Evolutionary conservation across 352 stramenopile genomes (phyloP), one percentile per base, ranked within the genome.

Genomic region (Phytophthora capsici): DNA sequence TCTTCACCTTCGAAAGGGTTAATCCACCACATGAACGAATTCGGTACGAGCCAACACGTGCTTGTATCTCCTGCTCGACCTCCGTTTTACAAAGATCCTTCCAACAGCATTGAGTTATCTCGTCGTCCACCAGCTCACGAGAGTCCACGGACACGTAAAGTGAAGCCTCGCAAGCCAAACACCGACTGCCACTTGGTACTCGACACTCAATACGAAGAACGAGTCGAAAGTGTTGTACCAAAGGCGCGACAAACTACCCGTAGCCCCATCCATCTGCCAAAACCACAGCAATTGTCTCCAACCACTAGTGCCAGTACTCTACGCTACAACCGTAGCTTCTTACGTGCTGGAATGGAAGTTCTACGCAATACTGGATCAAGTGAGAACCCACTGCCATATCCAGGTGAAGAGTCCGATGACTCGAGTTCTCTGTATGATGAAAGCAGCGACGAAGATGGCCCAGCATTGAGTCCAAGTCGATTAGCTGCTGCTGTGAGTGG

Each of bases 21-120:
- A 13, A 63, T 90, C 19, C 76, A 74, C 25, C 81, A 90, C 25
- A 73, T 85, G 55, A 92, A 92, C 61, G 81, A 90, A 55, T 90
- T 90, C 40, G 84, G 84, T 6, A 77, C 38, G 8, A 71, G 62
- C 1, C 81, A 92, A 37, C 71, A 83, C 47, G 71, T 92, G 12
- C 72, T 90, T 6, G 48, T 90, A 17, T 90, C 84, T 1, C 73
- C 84, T 1, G 65, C 77, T 6, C 83, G 80, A 14, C 73, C 84
- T 10, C 80, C 81, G 10, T 89, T 73, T 41, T 90, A 88, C 61
- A 44, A 41, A 25, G 49, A 73, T 37, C 30, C 7, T 54, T 1
- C 9, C 46, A 12, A 7, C 8, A 23, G 23, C 49, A 12, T 13
- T 12, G 16, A 40, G 1, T 13, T 56, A 41, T 71, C 66, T 3